Conservation (phyloP, 2,329 filamentous ascomycete genomes). For the Aspergillus novofumigatus region DNA sequence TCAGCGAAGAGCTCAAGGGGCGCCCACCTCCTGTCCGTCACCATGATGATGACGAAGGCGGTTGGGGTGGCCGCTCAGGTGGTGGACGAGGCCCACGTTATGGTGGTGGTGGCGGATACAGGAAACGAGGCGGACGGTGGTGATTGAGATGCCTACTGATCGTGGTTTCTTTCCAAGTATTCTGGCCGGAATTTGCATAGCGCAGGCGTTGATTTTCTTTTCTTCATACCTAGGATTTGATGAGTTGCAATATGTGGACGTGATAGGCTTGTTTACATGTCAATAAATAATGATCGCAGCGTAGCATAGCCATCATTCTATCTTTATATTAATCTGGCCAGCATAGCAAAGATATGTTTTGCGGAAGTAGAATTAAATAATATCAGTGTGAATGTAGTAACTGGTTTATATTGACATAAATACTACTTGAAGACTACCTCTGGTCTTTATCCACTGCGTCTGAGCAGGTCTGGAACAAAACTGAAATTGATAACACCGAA, state of each 20-base stretch:
- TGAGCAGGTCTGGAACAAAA: not conserved
- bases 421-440: no score
- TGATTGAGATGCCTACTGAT: constrained; percentile 17
- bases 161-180: constrained; percentile 8
- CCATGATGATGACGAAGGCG: constrained; percentile 53
- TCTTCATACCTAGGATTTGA: constrained; percentile 21
- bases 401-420: not conserved
- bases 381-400: not conserved
- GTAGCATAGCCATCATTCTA: not conserved
- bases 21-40: constrained; percentile 58
- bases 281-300: constrained; percentile 17
- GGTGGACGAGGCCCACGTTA: constrained; percentile 41
- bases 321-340: not conserved
- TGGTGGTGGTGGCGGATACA: constrained; percentile 44
- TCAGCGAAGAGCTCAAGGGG: constrained; percentile 81
- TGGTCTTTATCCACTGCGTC: not conserved
- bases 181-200: constrained; percentile 35
- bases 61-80: constrained; percentile 39
- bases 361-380: not conserved
- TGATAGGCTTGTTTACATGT: not conserved
- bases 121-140: constrained; percentile 42
- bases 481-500: not conserved
- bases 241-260: constrained; percentile 18
- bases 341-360: not conserved
- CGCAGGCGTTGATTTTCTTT: constrained; percentile 37